Evolutionary conservation across 805 yeast genomes (phyloP), one percentile per base, ranked within the genome.

Genomic region (Cyberlindnera saturnus): DNA sequence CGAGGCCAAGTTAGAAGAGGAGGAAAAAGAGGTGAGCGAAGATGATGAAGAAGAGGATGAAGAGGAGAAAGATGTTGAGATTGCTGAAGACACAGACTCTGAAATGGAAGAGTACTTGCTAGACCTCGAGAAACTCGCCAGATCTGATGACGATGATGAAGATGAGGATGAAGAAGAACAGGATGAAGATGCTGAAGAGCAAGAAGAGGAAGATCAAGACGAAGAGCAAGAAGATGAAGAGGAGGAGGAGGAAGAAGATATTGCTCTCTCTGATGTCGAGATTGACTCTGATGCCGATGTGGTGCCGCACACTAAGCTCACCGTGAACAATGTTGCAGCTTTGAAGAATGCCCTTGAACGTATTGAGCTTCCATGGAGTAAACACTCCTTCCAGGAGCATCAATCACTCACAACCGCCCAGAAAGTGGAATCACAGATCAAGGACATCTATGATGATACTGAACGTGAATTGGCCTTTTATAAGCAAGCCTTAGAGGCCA

Each of bases 381-480:
- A 80, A 54, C 77, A 78, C 53, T 69, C 86, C 6, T 91, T 93
- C 67, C 78, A 75, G 50, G 98, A 93, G 67, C 95, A 86, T 63
- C 89, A 87, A 69, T 65, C 86, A 14, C 63, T 89, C 32, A 74
- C 82, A 13, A 74, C 90, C 35, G 67, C 70, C 13, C 75, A 69
- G 15, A 74, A 75, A 39, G 75, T 84, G 37, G 91, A 77, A 59
- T 62, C 76, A 17, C 77, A 77, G 43, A 82, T 86, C 57, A 84
- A 77, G 59, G 97, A 91, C 62, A 85, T 91, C 47, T 86, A 90
- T 57, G 97, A 93, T 60, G 99, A 93, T 57, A 86, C 96, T 35
- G 91, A 89, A 65, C 80, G 99, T 63, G 99, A 93, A 69, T 70
- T 93, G 50, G 95, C 95, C 20, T 91, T 93, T 57, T 93, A 90